Conservation (phyloP, 2,329 filamentous ascomycete genomes). For the Nakataea oryzae region DNA sequence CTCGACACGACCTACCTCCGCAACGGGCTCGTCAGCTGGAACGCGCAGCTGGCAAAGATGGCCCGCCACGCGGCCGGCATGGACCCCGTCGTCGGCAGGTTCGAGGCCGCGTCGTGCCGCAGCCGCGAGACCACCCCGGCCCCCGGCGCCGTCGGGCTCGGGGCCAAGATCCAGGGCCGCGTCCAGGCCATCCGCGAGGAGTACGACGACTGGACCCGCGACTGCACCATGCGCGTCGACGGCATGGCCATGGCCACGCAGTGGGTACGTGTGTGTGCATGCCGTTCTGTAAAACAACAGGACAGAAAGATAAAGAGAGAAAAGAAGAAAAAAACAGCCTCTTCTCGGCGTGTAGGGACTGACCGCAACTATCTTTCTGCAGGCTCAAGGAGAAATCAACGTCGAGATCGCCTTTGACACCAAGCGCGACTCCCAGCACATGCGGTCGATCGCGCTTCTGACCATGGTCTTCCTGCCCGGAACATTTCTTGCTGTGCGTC, state of each 20-base stretch:
- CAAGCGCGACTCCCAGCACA: constrained; percentile 15
- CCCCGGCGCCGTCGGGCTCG: background rate
- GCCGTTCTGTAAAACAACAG: no score
- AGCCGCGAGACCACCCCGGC: no score
- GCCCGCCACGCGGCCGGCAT: constrained; percentile 2
- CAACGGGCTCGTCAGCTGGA: constrained; percentile 16
- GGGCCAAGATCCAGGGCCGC: constrained; percentile 10
- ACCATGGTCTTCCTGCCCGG: constrained; percentile 21
- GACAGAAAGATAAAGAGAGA: no score
- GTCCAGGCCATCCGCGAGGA: constrained; percentile 15
- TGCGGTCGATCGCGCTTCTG: constrained; percentile 18
- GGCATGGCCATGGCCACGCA: constrained; percentile 23
- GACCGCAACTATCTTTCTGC: background rate
- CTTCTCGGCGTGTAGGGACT: background rate
- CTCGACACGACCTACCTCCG: constrained; percentile 15
- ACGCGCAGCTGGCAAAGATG: constrained; percentile 13
- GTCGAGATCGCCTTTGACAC: constrained; percentile 17
- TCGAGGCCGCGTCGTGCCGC: background rate
- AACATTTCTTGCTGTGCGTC: constrained; percentile 17
- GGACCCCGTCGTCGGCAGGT: background rate
- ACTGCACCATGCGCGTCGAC: constrained; percentile 22
- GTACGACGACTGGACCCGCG: constrained; percentile 19
- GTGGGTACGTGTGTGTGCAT: constrained; percentile 20
- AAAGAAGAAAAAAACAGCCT: no score
- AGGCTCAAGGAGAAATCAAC: constrained; percentile 18